Percentiles rank a stretch among this genome's conserved stretches.
These are phyloP conservation scores for Chaetomiaceae sp. DNA, from an alignment of 2,329 filamentous ascomycete genomes.

Conservation along the genomic window DNA sequence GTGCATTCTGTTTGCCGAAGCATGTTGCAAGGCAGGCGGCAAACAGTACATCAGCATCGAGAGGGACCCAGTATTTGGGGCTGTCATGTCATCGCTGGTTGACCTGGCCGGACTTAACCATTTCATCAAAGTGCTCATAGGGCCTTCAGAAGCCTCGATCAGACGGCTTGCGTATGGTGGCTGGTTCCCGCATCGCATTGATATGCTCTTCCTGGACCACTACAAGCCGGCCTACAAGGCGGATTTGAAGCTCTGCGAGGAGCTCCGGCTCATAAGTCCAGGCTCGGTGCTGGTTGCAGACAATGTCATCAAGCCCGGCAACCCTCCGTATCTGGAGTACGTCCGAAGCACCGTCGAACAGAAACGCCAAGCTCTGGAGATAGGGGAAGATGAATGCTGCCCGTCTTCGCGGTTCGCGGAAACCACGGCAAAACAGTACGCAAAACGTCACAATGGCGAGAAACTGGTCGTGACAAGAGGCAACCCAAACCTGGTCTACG, in stretches of 20 bases:
- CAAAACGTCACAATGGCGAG: too few species aligned
- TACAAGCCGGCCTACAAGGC: conserved; percentile 69
- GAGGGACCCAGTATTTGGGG: conserved; percentile 65
- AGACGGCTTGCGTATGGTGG: conserved; percentile 51
- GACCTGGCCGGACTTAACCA: conserved; percentile 67
- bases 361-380: conserved; percentile 46
- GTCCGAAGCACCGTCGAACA: conserved; percentile 58
- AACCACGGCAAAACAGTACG: too few species aligned
- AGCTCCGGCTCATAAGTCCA: conserved; percentile 55
- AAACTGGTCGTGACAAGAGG: too few species aligned
- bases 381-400: too few species aligned
- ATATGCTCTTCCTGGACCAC: conserved; percentile 74
- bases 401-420: too few species aligned
- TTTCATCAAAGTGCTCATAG: conserved; percentile 64
- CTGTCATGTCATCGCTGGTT: conserved; percentile 61
- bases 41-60: conserved; percentile 66
- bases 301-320: conserved; percentile 65
- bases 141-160: conserved; percentile 60
- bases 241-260: conserved; percentile 72
- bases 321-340: conserved; percentile 64
- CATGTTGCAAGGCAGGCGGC: conserved; percentile 57
- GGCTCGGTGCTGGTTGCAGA: conserved; percentile 62
- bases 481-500: too few species aligned
- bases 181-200: conserved; percentile 49
- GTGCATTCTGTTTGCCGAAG: conserved; percentile 65